Conservation (phyloP, 2,329 filamentous ascomycete genomes). For the Microsporum audouinii region DNA sequence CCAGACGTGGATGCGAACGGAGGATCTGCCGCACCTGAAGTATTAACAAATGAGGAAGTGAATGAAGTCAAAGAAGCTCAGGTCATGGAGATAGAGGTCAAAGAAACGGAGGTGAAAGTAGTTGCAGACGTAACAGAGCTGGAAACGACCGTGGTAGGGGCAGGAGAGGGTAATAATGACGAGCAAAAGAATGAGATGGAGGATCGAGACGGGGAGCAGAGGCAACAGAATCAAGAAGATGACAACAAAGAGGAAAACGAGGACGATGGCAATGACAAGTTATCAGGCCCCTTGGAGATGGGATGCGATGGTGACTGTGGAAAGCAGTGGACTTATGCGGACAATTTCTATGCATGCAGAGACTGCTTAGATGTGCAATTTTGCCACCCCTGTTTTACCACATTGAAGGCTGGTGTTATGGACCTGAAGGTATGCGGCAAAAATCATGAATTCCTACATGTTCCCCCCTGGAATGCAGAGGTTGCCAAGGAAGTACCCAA, state of each 20-base stretch:
- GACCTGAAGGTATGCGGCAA: conserved; percentile 17
- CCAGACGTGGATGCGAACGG: neutral
- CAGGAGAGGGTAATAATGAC: neutral
- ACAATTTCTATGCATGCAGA: conserved; percentile 21
- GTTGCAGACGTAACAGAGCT: neutral
- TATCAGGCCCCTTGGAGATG: conserved; percentile 6
- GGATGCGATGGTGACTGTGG: conserved; percentile 13
- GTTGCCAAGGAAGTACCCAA: conserved; percentile 14
- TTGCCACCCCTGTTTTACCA: conserved; percentile 15
- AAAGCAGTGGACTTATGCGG: conserved; percentile 16
- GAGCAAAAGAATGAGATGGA: neutral
- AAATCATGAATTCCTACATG: conserved; percentile 18
- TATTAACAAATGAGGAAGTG: neutral
- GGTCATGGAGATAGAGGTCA: neutral
- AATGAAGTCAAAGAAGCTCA: neutral
- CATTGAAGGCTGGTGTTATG: conserved; percentile 19
- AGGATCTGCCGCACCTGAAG: neutral
- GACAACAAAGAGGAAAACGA: neutral
- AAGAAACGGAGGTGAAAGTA: neutral
- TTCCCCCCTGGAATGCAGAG: conserved; percentile 18
- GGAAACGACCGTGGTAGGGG: neutral
- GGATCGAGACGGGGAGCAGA: neutral
- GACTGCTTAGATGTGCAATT: conserved; percentile 21
- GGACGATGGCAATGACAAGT: neutral
- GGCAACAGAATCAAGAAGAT: neutral